Evolutionary conservation across 805 yeast genomes (phyloP).

Genomic region (Candida sithepensis): DNA sequence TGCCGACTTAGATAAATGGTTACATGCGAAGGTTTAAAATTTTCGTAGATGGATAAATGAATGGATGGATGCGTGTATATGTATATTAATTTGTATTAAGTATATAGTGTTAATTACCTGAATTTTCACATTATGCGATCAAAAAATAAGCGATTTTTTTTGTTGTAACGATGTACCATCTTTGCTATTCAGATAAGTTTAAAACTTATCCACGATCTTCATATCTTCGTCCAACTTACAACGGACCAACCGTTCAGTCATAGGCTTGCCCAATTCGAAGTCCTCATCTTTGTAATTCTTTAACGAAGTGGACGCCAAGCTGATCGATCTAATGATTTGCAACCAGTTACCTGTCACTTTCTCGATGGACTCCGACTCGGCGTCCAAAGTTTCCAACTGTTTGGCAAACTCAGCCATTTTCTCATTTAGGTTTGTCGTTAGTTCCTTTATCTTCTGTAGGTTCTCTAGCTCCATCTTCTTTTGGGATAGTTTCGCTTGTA

Average conservation of each 20-base stretch:
- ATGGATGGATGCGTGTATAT: not conserved
- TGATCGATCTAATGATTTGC: slow-evolving; percentile 54
- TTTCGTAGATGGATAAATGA: not conserved
- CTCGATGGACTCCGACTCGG: slow-evolving; percentile 60
- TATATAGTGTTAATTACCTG: slow-evolving; percentile 4
- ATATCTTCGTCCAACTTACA: slow-evolving; percentile 46
- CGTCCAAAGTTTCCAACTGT: slow-evolving; percentile 44
- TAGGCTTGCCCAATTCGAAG: slow-evolving; percentile 42
- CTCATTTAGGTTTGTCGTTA: slow-evolving; percentile 41
- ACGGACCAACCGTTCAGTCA: slow-evolving; percentile 66
- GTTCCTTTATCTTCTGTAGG: slow-evolving; percentile 43
- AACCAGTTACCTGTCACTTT: slow-evolving; percentile 63
- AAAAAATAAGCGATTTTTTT: not conserved
- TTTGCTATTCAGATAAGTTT: no score
- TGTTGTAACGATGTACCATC: no score
- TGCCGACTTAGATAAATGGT: slow-evolving; percentile 26
- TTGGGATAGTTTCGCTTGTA: slow-evolving; percentile 31
- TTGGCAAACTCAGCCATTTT: slow-evolving; percentile 48
- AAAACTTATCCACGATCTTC: slow-evolving; percentile 14
- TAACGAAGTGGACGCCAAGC: slow-evolving; percentile 56
- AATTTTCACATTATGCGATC: not conserved
- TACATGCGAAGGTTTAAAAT: slow-evolving; percentile 14
- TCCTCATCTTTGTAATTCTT: slow-evolving; percentile 41
- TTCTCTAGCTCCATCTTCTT: slow-evolving; percentile 50
- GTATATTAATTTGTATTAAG: slow-evolving; percentile 1